Evolutionary conservation across 352 stramenopile species (phyloP), one percentile per base, ranked within the genome.

Genomic region (Phytophthora sojae): DNA sequence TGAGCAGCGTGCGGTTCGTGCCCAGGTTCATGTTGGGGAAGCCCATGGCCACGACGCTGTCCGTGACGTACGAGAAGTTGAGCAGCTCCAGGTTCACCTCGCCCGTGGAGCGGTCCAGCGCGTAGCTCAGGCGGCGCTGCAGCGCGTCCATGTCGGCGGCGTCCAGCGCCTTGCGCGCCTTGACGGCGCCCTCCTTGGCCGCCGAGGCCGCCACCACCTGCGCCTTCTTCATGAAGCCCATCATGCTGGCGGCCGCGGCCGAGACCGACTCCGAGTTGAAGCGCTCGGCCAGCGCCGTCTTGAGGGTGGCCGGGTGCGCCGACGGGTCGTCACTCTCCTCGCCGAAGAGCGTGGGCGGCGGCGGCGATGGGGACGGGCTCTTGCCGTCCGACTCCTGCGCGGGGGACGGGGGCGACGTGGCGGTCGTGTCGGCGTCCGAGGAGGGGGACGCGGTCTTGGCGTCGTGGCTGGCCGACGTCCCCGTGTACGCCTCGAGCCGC

Each of bases 11-110:
- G 30, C 83, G 83, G 69, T 95, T 95, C 39, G 74, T 81, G 54
- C 88, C 85, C 30, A 88, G 58, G 71, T 93, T 93, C 84, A 94
- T 93, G 73, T 87, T 96, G 29, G 94, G 94, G 69, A 97, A 98
- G 45, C 88, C 90, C 92, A 98, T 98, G 17, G 90, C 91, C 25
- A 98, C 86, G 19, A 98, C 65, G 61, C 81, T 90, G 23, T 95
- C 85, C 21, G 79, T 96, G 29, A 98, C 79, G 77, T 98, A 98
- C 57, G 92, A 93, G 35, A 98, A 94, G 71, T 98, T 97, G 26
- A 98, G 85, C 66, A 95, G 68, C 23, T 95, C 81, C 11, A 97
- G 57, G 71, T 96, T 95, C 51, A 96, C 87, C 55, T 93, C 86
- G 47, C 80, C 88, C 17, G 83, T 88, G 4, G 86, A 91, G 12